Evolutionary conservation across 2,329 filamentous ascomycete species (phyloP).

Genomic region (Aphanoascus verrucosus): DNA sequence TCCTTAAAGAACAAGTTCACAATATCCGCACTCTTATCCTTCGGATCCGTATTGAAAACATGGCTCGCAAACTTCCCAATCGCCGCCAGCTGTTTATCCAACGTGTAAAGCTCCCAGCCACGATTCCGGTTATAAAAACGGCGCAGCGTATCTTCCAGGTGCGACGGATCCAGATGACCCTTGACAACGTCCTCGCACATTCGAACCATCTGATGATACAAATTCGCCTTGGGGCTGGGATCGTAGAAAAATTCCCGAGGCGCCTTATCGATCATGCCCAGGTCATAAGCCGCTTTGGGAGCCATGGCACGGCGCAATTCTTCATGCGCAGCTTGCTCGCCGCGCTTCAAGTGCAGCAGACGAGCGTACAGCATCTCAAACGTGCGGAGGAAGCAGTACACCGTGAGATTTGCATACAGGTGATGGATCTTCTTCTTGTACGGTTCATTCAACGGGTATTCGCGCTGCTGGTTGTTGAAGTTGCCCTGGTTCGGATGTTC

Average conservation of each 20-base stretch:
- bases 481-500: constrained; percentile 47
- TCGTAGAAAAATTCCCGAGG: constrained; percentile 63
- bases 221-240: constrained; percentile 54
- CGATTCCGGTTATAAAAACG: constrained; percentile 74
- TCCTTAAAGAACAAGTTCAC: constrained; percentile 76
- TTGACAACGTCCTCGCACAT: constrained; percentile 80
- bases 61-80: constrained; percentile 68
- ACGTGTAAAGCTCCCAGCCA: constrained; percentile 87
- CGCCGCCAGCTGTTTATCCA: constrained; percentile 76
- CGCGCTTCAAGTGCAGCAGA: constrained; percentile 70
- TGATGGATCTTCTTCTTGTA: constrained; percentile 75
- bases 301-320: constrained; percentile 63
- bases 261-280: constrained; percentile 73
- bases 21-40: constrained; percentile 89
- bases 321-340: constrained; percentile 59
- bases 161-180: constrained; percentile 67
- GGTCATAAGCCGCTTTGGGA: constrained; percentile 68
- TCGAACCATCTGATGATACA: constrained; percentile 74
- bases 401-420: constrained; percentile 80
- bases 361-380: constrained; percentile 86
- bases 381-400: constrained; percentile 90
- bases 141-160: constrained; percentile 81
- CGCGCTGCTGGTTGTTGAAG: constrained; percentile 44
- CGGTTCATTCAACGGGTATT: constrained; percentile 64
- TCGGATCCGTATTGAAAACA: constrained; percentile 76